Base-by-base conservation (phyloP, 2,329 filamentous ascomycete genomes). In the Talaromyces sp. region DNA sequence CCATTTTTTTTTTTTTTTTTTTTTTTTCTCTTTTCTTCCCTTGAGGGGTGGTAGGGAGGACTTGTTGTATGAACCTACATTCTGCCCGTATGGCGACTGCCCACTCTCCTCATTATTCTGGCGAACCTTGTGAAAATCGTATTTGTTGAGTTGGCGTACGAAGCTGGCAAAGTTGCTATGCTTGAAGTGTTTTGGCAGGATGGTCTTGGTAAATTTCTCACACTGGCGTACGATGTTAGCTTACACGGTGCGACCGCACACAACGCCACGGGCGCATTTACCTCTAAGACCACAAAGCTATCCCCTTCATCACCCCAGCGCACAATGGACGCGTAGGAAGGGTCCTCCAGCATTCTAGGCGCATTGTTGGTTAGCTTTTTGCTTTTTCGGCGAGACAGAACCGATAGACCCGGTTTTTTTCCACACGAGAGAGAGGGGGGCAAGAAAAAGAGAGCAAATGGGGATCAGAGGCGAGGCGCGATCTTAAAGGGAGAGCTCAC, bases 81-180 rank as follows among this genome's bases (percentile, higher is more conserved):
- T 89, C 57, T 87, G 80, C 16, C 91, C 91, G 65, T 95, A 95
- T 6, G 87, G 88, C 51, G 89, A 91, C 64, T 89, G 84, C 22
- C 88, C 88, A 65, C 84, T 90, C 67, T 95, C 91, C 68, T 96
- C 91, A 61, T 91, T 95, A 66, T 92, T 90, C 68, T 89, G 90
- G 60, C 94, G 85, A 59, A 97, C 92, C 80, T 99, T 99, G 80
- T 99, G 94, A 65, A 99, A 99, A 70, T 96, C 92, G 73, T 96
- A 97, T 72, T 97, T 97, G 79, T 97, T 97, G 53, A 97, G 79
- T 72, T 97, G 92, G 44, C 92, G 88, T 53, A 97, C 92, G 70
- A 97, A 97, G 75, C 91, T 96, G 29, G 92, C 92, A 77, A 97
- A 97, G 73, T 97, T 97, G 82, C 91, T 96, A 76, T 97, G 94